These are phyloP conservation scores for Akanthomyces dipterigenus DNA, from an alignment of 2,329 filamentous ascomycete species.

Conservation along the genomic window DNA sequence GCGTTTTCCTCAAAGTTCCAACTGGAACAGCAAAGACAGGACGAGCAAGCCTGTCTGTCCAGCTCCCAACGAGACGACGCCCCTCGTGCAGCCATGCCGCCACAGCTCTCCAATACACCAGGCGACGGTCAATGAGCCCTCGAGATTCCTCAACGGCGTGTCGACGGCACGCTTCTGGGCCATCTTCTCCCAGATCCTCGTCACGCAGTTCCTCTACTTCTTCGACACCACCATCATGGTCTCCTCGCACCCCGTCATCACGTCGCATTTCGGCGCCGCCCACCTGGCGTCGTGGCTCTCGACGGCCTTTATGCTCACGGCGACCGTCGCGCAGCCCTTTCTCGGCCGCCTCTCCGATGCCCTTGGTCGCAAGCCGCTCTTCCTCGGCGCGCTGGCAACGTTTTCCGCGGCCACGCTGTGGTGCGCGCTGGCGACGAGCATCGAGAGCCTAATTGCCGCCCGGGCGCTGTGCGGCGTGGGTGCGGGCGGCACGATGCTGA, in stretches of 20 bases:
- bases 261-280: slow-evolving; percentile 69
- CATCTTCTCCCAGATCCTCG: slow-evolving; percentile 53
- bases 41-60: neutral
- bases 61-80: neutral
- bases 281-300: slow-evolving; percentile 79
- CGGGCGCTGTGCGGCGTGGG: slow-evolving; percentile 53
- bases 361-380: slow-evolving; percentile 60
- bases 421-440: slow-evolving; percentile 61
- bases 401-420: slow-evolving; percentile 61
- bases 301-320: slow-evolving; percentile 70
- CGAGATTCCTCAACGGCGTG: slow-evolving; percentile 36
- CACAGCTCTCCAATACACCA: neutral
- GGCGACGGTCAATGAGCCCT: neutral
- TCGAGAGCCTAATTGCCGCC: slow-evolving; percentile 48
- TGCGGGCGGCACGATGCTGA: slow-evolving; percentile 62
- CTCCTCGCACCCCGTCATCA: slow-evolving; percentile 73
- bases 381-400: slow-evolving; percentile 53
- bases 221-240: slow-evolving; percentile 81
- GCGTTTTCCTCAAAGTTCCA: neutral
- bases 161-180: slow-evolving; percentile 51
- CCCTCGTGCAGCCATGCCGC: neutral
- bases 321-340: slow-evolving; percentile 68
- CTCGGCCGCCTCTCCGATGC: slow-evolving; percentile 69
- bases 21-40: neutral
- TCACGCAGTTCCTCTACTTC: slow-evolving; percentile 50